Percentiles rank a stretch among this genome's conserved stretches.
phyloP scores from a whole-genome alignment of 306 rosid genomes.

The Lathyrus aphaca region DNA sequence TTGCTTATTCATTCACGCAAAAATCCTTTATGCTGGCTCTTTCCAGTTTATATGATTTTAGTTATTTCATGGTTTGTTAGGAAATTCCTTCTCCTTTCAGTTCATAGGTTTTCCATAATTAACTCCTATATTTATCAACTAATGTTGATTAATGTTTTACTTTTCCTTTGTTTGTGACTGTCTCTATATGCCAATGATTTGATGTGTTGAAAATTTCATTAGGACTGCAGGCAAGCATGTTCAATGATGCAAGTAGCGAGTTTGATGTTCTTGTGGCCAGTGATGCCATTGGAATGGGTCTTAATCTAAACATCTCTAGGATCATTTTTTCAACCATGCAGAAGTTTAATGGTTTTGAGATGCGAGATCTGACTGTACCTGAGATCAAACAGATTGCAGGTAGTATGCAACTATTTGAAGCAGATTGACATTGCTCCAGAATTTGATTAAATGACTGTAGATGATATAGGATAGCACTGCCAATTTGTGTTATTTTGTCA shows the following conservation, averaged over 20 bases:
- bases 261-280: slow-evolving; percentile 97
- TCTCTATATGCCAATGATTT: slow-evolving; percentile 35
- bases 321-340: slow-evolving; percentile 82
- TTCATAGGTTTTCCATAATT: slow-evolving; percentile 25
- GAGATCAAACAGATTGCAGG: slow-evolving; percentile 97
- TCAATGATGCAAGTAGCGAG: slow-evolving; percentile 84
- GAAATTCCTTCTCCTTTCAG: slow-evolving; percentile 30
- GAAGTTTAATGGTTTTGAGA: slow-evolving; percentile 83
- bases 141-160: slow-evolving; percentile 30
- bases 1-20: slow-evolving; percentile 27
- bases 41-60: slow-evolving; percentile 21
- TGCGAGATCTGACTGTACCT: slow-evolving; percentile 72
- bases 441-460: slow-evolving; percentile 30
- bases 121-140: slow-evolving; percentile 17
- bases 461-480: slow-evolving; percentile 16
- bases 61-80: slow-evolving; percentile 1
- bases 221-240: slow-evolving; percentile 87
- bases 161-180: slow-evolving; percentile 32
- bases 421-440: slow-evolving; percentile 13
- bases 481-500: slow-evolving; percentile 23
- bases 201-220: slow-evolving; percentile 51
- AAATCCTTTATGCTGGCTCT: slow-evolving; percentile 11
- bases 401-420: slow-evolving; percentile 38
- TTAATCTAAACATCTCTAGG: slow-evolving; percentile 94
- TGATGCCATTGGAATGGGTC: slow-evolving; percentile 99